Evolutionary conservation across 73 alveolate genomes (phyloP).

Genomic region (Paramecium biaurelia): DNA sequence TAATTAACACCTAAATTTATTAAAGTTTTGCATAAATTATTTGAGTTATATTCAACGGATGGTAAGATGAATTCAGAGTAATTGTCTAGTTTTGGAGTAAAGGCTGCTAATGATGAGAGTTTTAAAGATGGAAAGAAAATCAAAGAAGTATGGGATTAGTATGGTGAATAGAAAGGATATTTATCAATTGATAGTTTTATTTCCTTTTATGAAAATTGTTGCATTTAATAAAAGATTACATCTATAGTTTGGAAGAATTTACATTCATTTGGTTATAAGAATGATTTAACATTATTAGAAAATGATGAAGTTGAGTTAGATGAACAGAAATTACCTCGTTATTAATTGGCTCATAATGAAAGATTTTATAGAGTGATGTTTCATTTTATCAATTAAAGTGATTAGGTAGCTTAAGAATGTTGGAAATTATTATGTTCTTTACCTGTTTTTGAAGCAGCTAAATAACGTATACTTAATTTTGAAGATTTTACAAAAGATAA

Average conservation of each 20-base stretch:
- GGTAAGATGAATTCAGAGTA: conserved; percentile 74
- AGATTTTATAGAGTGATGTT: conserved; percentile 69
- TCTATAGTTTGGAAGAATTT: conserved; percentile 81
- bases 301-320: conserved; percentile 48
- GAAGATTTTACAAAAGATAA: not conserved
- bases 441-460: conserved; percentile 1
- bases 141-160: conserved; percentile 48
- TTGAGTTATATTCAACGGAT: conserved; percentile 69
- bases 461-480: not conserved
- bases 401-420: conserved; percentile 71
- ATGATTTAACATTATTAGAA: conserved; percentile 69
- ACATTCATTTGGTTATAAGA: conserved; percentile 70
- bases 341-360: conserved; percentile 69
- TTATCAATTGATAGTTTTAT: conserved; percentile 69
- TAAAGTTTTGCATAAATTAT: conserved; percentile 68
- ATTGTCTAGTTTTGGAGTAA: conserved; percentile 69
- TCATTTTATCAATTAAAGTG: not conserved
- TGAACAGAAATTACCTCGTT: conserved; percentile 75
- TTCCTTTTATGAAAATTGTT: conserved; percentile 70
- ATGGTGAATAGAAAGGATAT: conserved; percentile 66
- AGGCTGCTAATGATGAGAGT: conserved; percentile 80
- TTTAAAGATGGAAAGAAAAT: conserved; percentile 68
- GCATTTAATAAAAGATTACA: conserved; percentile 43
- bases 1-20: conserved; percentile 69
- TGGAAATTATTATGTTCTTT: conserved; percentile 74